Evolutionary conservation across 1,284 basidiomycete genomes (phyloP).

Genomic region (Tylopilus microsporus): DNA sequence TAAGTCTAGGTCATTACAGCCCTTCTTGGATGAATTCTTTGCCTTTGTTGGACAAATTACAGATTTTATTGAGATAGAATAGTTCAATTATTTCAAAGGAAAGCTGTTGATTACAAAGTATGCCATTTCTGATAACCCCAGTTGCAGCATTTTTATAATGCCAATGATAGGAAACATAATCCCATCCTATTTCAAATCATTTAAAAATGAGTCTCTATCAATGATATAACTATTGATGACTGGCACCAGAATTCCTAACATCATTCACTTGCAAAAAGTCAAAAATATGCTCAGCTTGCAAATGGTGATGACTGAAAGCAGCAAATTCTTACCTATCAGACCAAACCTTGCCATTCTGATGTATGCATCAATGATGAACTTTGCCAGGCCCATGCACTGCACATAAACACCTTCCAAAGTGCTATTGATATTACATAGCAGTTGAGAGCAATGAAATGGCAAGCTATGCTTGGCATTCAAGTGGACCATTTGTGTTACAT

Average conservation of each 20-base stretch:
- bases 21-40: too few species aligned
- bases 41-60: not conserved
- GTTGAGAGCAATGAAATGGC: conserved; percentile 45
- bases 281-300: conserved; percentile 39
- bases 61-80: conserved; percentile 19
- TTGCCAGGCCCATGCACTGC: not conserved
- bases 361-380: conserved; percentile 32
- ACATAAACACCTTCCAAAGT: conserved; percentile 34
- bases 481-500: not conserved
- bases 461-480: conserved; percentile 4
- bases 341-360: conserved; percentile 55
- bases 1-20: too few species aligned
- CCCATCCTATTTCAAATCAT: conserved; percentile 43
- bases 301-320: conserved; percentile 45
- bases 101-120: conserved; percentile 56
- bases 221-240: not conserved
- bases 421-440: conserved; percentile 46
- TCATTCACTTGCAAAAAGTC: conserved; percentile 34
- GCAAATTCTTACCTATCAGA: conserved; percentile 41
- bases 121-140: not conserved
- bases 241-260: not conserved
- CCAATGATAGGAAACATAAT: conserved; percentile 37
- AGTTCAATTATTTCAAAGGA: conserved; percentile 32
- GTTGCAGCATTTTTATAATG: not conserved
- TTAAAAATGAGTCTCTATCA: conserved; percentile 28